These are phyloP conservation scores for Hibiscus trionum DNA, from an alignment of 345 rosid species.

Conservation along the genomic window DNA sequence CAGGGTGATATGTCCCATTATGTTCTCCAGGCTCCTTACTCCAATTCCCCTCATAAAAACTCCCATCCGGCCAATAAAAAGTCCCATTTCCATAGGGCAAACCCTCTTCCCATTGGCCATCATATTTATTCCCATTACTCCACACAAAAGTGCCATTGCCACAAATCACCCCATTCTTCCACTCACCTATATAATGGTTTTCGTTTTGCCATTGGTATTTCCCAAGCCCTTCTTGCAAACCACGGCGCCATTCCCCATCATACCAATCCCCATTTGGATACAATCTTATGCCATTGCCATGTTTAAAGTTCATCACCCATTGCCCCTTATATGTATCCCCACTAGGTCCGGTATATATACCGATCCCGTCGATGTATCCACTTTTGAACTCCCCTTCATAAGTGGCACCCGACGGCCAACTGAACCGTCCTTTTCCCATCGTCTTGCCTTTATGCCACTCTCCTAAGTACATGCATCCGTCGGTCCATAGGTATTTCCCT, in stretches of 20 bases:
- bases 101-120: slow-evolving; percentile 78
- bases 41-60: slow-evolving; percentile 83
- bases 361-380: slow-evolving; percentile 88
- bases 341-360: slow-evolving; percentile 49
- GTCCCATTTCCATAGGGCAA: slow-evolving; percentile 77
- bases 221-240: slow-evolving; percentile 76
- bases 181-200: slow-evolving; percentile 55
- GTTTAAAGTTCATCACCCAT: slow-evolving; percentile 90
- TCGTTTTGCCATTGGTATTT: slow-evolving; percentile 65
- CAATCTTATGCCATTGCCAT: slow-evolving; percentile 59
- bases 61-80: slow-evolving; percentile 66
- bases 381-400: slow-evolving; percentile 89
- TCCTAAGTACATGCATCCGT: slow-evolving; percentile 81
- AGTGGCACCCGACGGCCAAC: slow-evolving; percentile 87
- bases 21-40: slow-evolving; percentile 67
- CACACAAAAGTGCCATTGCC: slow-evolving; percentile 71
- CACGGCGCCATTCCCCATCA: slow-evolving; percentile 87
- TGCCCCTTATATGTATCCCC: slow-evolving; percentile 73
- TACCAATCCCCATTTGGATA: slow-evolving; percentile 69
- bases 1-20: slow-evolving; percentile 67
- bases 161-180: slow-evolving; percentile 64
- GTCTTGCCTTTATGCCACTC: slow-evolving; percentile 82
- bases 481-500: slow-evolving; percentile 87
- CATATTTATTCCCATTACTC: slow-evolving; percentile 56
- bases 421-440: slow-evolving; percentile 78